Evolutionary conservation across 2,329 filamentous ascomycete species (phyloP).

Genomic region (Geosmithia putterillii): DNA sequence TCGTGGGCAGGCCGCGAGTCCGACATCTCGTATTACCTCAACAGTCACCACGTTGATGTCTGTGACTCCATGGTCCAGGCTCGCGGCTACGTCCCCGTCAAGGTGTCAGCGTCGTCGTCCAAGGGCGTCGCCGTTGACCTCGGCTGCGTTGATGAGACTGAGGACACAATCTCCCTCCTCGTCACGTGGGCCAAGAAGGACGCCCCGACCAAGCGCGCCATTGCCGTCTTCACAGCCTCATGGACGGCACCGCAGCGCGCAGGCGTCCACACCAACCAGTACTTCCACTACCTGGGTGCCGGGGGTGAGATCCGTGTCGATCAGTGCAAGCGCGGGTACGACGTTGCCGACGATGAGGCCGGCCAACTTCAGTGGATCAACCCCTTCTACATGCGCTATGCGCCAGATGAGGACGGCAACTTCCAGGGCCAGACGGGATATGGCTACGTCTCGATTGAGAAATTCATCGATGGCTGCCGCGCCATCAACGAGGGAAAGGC

Average conservation of each 20-base stretch:
- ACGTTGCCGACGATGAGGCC: slow-evolving; percentile 71
- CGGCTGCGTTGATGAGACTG: slow-evolving; percentile 69
- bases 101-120: slow-evolving; percentile 66
- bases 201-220: slow-evolving; percentile 59
- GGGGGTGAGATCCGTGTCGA: slow-evolving; percentile 80
- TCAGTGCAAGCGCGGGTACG: slow-evolving; percentile 89
- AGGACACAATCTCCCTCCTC: slow-evolving; percentile 86
- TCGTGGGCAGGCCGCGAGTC: slow-evolving; percentile 86
- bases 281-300: slow-evolving; percentile 86
- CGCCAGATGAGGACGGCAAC: slow-evolving; percentile 88
- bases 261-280: slow-evolving; percentile 92
- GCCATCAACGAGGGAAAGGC: slow-evolving; percentile 63
- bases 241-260: slow-evolving; percentile 91
- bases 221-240: slow-evolving; percentile 83
- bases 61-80: slow-evolving; percentile 80
- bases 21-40: slow-evolving; percentile 93
- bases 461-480: slow-evolving; percentile 82
- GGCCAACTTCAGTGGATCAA: slow-evolving; percentile 76
- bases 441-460: slow-evolving; percentile 89
- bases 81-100: slow-evolving; percentile 61
- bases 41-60: slow-evolving; percentile 88
- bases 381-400: slow-evolving; percentile 92
- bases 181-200: slow-evolving; percentile 75
- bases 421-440: slow-evolving; percentile 87
- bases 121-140: slow-evolving; percentile 68